Evolutionary conservation across 306 rosid genomes (phyloP).

Genomic region (Quercus alba): DNA sequence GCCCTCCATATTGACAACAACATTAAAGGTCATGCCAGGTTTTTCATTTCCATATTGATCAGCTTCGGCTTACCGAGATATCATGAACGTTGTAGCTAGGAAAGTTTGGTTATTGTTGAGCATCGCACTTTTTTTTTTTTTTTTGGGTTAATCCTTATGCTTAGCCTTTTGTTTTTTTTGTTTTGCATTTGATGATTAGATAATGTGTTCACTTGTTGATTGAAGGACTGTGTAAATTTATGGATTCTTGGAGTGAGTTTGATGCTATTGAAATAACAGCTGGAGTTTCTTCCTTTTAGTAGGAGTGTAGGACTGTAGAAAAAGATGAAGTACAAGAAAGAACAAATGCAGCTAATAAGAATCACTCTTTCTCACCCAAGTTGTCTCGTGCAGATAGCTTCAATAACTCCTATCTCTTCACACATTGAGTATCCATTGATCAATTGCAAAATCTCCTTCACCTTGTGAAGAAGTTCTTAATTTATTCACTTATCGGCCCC

Average conservation of each 20-base stretch:
- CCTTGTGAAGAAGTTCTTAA: background rate
- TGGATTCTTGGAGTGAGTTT: constrained; percentile 32
- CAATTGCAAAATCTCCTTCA: background rate
- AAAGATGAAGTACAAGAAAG: constrained; percentile 15
- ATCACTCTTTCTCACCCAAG: background rate
- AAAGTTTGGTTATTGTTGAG: constrained; percentile 24
- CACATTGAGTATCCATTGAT: background rate
- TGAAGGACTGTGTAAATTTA: constrained; percentile 48
- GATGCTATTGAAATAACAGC: constrained; percentile 2
- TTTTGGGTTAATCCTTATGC: background rate
- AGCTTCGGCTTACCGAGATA: constrained; percentile 5
- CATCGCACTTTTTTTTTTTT: constrained; percentile 17
- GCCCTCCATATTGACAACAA: constrained; percentile 68
- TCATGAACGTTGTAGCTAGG: constrained; percentile 7
- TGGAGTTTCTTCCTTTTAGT: constrained; percentile 1
- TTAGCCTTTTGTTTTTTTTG: background rate
- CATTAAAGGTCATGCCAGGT: background rate
- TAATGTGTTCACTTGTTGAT: constrained; percentile 24
- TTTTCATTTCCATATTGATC: background rate
- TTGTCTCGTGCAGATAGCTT: background rate
- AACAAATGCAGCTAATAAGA: background rate
- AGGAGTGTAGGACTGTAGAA: background rate
- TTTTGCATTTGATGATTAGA: constrained; percentile 18
- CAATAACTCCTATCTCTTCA: background rate
- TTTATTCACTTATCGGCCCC: background rate